Percentiles rank a stretch among this genome's conserved stretches.
These are phyloP conservation scores for Pezicula rhizophila DNA, from an alignment of 2,329 filamentous ascomycete genomes.

Conservation along the genomic window DNA sequence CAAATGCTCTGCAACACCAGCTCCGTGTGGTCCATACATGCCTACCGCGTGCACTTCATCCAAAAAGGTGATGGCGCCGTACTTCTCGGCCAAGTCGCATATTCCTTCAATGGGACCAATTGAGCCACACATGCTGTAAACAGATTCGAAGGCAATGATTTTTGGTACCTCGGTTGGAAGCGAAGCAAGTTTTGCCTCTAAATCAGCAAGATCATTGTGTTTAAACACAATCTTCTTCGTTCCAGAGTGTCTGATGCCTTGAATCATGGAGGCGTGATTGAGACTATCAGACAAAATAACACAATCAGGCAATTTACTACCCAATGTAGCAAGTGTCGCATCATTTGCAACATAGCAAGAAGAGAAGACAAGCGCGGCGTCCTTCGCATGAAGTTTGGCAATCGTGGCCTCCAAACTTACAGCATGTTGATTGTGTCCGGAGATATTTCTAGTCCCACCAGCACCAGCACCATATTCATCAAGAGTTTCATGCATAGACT, in stretches of 20 bases:
- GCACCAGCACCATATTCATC: slow-evolving; percentile 94
- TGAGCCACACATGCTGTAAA: slow-evolving; percentile 99
- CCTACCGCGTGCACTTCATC: slow-evolving; percentile 98
- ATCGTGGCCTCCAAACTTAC: slow-evolving; percentile 75
- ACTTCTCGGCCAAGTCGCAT: slow-evolving; percentile 94
- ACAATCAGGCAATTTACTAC: slow-evolving; percentile 91
- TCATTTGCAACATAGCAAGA: slow-evolving; percentile 99
- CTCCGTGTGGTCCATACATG: slow-evolving; percentile 96
- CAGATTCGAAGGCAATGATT: slow-evolving; percentile 97
- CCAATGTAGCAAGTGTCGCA: slow-evolving; percentile 91
- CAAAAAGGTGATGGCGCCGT: slow-evolving; percentile 93
- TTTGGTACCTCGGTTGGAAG: slow-evolving; percentile 82
- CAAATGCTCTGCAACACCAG: slow-evolving; percentile 93
- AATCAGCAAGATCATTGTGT: slow-evolving; percentile 90
- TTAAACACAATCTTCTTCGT: slow-evolving; percentile 98
- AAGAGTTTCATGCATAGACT: slow-evolving; percentile 89
- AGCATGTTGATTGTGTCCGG: slow-evolving; percentile 93
- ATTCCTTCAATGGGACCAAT: slow-evolving; percentile 95
- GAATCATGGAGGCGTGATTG: slow-evolving; percentile 99
- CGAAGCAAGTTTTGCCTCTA: slow-evolving; percentile 87
- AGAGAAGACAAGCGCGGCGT: slow-evolving; percentile 87
- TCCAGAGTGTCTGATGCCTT: slow-evolving; percentile 94
- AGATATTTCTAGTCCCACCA: slow-evolving; percentile 95
- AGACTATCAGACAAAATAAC: slow-evolving; percentile 96
- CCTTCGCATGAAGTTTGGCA: slow-evolving; percentile 85